Base-by-base conservation (phyloP, 1,284 basidiomycete genomes). In the Coriolopsis trogii region DNA sequence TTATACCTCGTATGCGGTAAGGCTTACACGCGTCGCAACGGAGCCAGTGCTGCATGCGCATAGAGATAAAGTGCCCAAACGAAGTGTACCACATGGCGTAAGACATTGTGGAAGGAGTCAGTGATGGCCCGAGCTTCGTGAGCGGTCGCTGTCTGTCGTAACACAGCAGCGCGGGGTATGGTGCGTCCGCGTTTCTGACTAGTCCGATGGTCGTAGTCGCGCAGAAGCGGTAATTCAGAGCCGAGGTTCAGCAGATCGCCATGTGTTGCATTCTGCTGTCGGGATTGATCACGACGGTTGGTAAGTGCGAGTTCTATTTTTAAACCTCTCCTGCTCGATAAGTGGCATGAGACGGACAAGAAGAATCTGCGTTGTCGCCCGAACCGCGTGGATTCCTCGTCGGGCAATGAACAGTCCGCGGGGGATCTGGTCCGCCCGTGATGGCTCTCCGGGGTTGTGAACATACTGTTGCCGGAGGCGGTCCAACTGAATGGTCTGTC, bases 1-100 rank as follows among this genome's bases (percentile, higher is more conserved):
- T 48, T 48, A 47, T 47, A 47, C 21, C 25, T 33, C 16, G 13
- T n/a, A 18, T 5, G n/a, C 24, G 20, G 37, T 23, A 8, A 9
- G 16, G 45, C 45, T 47, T 26, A n/a, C 46, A 46, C 25, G 39
- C 12, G 20, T 37, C 47, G 43, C 43, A 47, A 41, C 43, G 47
- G 13, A 40, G 24, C 13, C 28, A 25, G 29, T 15, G 25, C 9
- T 28, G 15, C 21, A 26, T 16, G 18, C 23, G 16, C 23, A 18
- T 9, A 21, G 28, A 39, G 28, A 25, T 15, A 28, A 20, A 13
- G 13, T 25, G 15, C 3, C 25, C 16, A 8, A 25, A 23, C 31
- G 40, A 10, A 16, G 10, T 20, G 15, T 15, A 41, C 46, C 53
- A 49, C 49, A 55, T 55, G 53, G 53, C 45, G 31, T 45, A 42